phyloP scores from a whole-genome alignment of 1,284 basidiomycete species.

The Fomitiporia mediterranea region DNA sequence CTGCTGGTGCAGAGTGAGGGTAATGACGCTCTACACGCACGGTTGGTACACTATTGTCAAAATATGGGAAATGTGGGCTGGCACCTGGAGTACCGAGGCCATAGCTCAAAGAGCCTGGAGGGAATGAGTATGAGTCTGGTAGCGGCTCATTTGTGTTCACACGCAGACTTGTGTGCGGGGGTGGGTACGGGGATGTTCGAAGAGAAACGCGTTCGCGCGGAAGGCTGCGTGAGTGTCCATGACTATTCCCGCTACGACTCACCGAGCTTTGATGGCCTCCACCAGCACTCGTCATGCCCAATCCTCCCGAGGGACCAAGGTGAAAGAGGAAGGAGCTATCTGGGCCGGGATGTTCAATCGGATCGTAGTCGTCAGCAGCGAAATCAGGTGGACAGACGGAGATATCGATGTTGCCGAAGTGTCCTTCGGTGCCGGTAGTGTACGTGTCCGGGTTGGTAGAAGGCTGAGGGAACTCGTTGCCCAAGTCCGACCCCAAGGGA shows the following conservation, averaged over 20 bases:
- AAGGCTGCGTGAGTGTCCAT: slow-evolving; percentile 29
- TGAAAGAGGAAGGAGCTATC: too few species aligned
- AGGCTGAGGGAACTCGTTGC: slow-evolving; percentile 15
- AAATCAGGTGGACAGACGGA: slow-evolving; percentile 26
- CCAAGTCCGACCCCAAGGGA: slow-evolving; percentile 16
- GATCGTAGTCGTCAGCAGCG: too few species aligned
- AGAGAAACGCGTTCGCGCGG: slow-evolving; percentile 28
- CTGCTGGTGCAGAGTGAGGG: slow-evolving; percentile 65
- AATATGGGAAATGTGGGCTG: too few species aligned
- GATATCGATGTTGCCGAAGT: slow-evolving; percentile 58
- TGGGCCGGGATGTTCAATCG: too few species aligned
- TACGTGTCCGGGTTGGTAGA: slow-evolving; percentile 1
- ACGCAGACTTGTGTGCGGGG: slow-evolving; percentile 46
- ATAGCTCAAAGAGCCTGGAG: background rate
- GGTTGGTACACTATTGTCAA: slow-evolving; percentile 12
- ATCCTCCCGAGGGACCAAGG: slow-evolving; percentile 1
- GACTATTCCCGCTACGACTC: slow-evolving; percentile 42
- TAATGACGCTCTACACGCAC: slow-evolving; percentile 53
- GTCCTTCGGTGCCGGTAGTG: slow-evolving; percentile 53
- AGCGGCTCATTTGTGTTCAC: slow-evolving; percentile 26
- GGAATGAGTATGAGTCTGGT: slow-evolving; percentile 22
- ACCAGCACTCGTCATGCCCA: background rate
- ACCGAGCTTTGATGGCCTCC: slow-evolving; percentile 47
- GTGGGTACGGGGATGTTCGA: slow-evolving; percentile 50
- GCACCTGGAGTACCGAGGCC: slow-evolving; percentile 19